Conservation (phyloP, 345 rosid genomes). For the Citrus cavaleriei region DNA sequence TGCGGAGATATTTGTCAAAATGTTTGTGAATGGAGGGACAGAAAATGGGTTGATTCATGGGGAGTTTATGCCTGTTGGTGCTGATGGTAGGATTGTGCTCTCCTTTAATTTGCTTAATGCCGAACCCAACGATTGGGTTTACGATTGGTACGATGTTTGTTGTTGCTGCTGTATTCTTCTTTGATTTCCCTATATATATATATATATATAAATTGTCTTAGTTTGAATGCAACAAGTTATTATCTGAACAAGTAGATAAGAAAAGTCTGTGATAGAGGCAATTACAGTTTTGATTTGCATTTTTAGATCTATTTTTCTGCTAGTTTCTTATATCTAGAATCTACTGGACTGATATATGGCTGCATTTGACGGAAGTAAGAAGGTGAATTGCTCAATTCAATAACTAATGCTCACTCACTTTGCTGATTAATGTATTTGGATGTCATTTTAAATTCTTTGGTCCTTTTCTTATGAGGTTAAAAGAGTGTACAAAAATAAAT, state of each 20-base stretch:
- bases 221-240: background rate
- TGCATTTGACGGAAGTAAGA: background rate
- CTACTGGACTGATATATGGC: background rate
- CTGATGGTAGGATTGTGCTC: constrained; percentile 84
- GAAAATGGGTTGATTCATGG: constrained; percentile 67
- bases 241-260: background rate
- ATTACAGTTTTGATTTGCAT: background rate
- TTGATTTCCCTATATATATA: background rate
- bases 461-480: background rate
- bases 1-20: constrained; percentile 65
- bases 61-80: constrained; percentile 94
- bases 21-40: constrained; percentile 82
- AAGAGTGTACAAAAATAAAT: background rate
- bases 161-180: background rate
- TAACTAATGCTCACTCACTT: background rate
- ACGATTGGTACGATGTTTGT: constrained; percentile 58
- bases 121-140: constrained; percentile 77
- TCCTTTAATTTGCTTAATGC: constrained; percentile 88
- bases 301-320: background rate
- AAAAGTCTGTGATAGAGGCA: background rate
- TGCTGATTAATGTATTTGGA: background rate
- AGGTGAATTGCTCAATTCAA: background rate
- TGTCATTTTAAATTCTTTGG: background rate
- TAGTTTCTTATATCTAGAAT: background rate
- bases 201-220: background rate